Conservation (phyloP, 108 stramenopile genomes). For the Fragilariopsis cylindrus region DNA sequence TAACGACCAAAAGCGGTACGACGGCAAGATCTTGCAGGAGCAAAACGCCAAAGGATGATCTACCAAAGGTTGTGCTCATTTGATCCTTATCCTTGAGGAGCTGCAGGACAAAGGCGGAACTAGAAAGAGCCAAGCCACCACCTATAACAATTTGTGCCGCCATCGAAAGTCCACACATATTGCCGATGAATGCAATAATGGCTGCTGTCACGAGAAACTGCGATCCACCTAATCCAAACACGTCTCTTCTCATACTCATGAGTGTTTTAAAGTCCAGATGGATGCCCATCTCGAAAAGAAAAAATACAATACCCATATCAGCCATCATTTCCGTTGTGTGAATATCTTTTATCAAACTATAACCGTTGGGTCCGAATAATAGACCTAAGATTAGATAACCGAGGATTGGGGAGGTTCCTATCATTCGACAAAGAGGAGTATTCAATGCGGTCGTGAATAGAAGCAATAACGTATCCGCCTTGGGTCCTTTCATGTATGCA, state of each 20-base stretch:
- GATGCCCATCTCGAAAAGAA: constrained; percentile 96
- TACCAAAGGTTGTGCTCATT: constrained; percentile 80
- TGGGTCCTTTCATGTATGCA: constrained; percentile 71
- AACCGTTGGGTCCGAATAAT: constrained; percentile 83
- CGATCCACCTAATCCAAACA: constrained; percentile 88
- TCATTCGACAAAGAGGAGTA: constrained; percentile 72
- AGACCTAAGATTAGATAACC: constrained; percentile 87
- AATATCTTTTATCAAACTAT: constrained; percentile 65
- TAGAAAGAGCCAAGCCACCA: constrained; percentile 85
- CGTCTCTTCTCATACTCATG: constrained; percentile 83
- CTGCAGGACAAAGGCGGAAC: constrained; percentile 95
- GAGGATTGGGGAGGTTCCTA: constrained; percentile 85
- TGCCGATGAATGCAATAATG: constrained; percentile 60
- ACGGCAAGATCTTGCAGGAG: constrained; percentile 92
- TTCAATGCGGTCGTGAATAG: constrained; percentile 83
- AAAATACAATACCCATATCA: constrained; percentile 94
- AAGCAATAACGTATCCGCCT: constrained; percentile 80
- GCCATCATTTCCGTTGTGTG: constrained; percentile 86
- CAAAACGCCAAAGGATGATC: constrained; percentile 90
- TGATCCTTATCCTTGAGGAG: constrained; percentile 88
- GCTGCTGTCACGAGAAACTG: constrained; percentile 84
- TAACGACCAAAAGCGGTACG: constrained; percentile 91
- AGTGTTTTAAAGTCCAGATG: constrained; percentile 86
- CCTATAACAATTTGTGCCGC: constrained; percentile 84
- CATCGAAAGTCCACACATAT: constrained; percentile 49